These are phyloP conservation scores for Lepidium africanum DNA, from an alignment of 345 rosid genomes.

Conservation along the genomic window DNA sequence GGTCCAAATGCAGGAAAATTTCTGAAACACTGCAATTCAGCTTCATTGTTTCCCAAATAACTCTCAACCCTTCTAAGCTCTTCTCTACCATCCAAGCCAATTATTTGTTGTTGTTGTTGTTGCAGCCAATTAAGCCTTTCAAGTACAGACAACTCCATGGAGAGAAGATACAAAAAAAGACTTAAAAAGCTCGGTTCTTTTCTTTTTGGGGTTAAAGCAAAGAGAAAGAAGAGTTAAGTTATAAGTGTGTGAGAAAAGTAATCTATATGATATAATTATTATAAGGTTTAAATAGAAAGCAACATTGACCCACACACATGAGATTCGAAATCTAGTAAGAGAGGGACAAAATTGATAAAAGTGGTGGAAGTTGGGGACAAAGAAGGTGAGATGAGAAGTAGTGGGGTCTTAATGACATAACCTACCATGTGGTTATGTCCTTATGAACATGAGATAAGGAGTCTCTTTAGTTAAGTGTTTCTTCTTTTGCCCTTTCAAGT, in stretches of 20 bases:
- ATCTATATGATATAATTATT: slow-evolving; percentile 20
- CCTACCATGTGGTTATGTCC: slow-evolving; percentile 34
- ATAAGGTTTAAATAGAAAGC: slow-evolving; percentile 32
- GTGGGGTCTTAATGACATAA: slow-evolving; percentile 34
- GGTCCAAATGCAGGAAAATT: slow-evolving; percentile 19
- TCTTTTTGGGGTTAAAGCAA: slow-evolving; percentile 6
- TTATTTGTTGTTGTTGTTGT: slow-evolving; percentile 28
- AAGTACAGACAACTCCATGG: slow-evolving; percentile 32
- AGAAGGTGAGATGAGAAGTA: slow-evolving; percentile 29
- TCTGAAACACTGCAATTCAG: slow-evolving; percentile 23
- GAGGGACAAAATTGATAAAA: slow-evolving; percentile 28
- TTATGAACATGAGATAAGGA: slow-evolving; percentile 25
- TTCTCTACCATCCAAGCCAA: slow-evolving; percentile 26
- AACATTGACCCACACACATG: slow-evolving; percentile 34
- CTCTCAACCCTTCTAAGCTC: slow-evolving; percentile 16
- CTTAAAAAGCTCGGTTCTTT: slow-evolving; percentile 6
- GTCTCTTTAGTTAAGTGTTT: slow-evolving; percentile 17
- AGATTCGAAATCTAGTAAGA: slow-evolving; percentile 28
- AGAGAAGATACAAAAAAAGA: slow-evolving; percentile 4
- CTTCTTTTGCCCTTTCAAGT: slow-evolving; percentile 24
- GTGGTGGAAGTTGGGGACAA: slow-evolving; percentile 28
- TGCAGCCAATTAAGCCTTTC: slow-evolving; percentile 35
- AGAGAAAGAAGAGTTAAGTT: slow-evolving; percentile 16
- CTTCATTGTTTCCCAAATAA: slow-evolving; percentile 23
- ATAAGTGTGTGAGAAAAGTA: slow-evolving; percentile 14